Percentiles rank a stretch among this genome's conserved stretches.
These are phyloP conservation scores for Quercus glauca DNA, from an alignment of 306 rosid genomes.

Conservation along the genomic window DNA sequence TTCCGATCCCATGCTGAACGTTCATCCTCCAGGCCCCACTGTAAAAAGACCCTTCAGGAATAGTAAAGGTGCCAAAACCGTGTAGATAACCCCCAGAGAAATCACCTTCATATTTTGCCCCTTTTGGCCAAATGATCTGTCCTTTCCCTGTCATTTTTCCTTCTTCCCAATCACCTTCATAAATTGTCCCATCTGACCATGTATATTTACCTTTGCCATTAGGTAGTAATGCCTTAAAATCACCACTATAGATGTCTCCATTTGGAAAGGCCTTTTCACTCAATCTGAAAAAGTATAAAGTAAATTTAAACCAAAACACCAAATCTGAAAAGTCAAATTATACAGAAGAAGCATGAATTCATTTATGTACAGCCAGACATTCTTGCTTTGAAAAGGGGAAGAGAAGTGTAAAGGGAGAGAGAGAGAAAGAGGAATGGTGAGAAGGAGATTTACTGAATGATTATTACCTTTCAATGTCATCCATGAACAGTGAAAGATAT, in stretches of 20 bases:
- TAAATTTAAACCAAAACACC: conserved; percentile 16
- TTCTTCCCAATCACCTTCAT: conserved; percentile 82
- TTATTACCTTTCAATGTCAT: conserved; percentile 50
- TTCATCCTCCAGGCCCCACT: conserved; percentile 87
- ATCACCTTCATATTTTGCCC: conserved; percentile 81
- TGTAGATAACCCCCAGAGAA: conserved; percentile 81
- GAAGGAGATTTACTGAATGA: conserved; percentile 1
- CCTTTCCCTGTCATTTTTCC: conserved; percentile 90
- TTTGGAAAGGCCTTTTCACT: conserved; percentile 58
- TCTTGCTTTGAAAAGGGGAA: not conserved
- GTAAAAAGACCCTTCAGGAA: conserved; percentile 49
- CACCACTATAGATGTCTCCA: conserved; percentile 68
- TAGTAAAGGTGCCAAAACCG: conserved; percentile 67
- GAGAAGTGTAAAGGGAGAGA: not conserved
- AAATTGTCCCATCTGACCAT: conserved; percentile 77
- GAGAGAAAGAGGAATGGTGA: conserved; percentile 8
- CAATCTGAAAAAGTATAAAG: conserved; percentile 32
- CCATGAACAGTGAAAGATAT: conserved; percentile 37
- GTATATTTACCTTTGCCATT: conserved; percentile 80
- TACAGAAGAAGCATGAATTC: not conserved
- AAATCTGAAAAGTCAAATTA: conserved; percentile 1
- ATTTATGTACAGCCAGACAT: not conserved
- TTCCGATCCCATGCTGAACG: conserved; percentile 75
- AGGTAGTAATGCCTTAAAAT: conserved; percentile 53
- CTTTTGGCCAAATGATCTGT: conserved; percentile 61